phyloP scores from a whole-genome alignment of 768 basidiomycete genomes.

The Strobilomyces echinocephalus region DNA sequence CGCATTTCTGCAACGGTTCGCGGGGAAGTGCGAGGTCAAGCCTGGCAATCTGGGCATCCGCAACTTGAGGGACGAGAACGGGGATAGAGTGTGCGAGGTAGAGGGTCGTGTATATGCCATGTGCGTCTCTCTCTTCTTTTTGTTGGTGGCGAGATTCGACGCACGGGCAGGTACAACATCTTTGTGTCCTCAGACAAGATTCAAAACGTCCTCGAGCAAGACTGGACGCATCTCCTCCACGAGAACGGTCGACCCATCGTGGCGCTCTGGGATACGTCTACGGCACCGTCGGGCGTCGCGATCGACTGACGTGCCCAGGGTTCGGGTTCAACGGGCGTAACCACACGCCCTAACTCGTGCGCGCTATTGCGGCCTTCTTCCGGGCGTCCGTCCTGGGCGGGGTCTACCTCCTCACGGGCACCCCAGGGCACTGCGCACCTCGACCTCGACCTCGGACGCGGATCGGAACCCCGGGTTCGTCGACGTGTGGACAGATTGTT shows the following conservation, averaged over 20 bases:
- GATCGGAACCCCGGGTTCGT: constrained; percentile 63
- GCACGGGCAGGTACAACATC: no score
- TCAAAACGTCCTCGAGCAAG: constrained; percentile 48
- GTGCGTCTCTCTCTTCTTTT: no score
- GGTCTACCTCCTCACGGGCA: constrained; percentile 57
- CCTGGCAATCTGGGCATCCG: constrained; percentile 52
- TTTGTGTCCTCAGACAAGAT: constrained; percentile 33
- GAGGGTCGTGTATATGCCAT: constrained; percentile 73
- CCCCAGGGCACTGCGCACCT: constrained; percentile 45
- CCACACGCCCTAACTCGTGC: constrained; percentile 39
- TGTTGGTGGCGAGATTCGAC: no score
- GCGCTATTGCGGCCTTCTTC: constrained; percentile 52
- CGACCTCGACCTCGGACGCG: constrained; percentile 67
- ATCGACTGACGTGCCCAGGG: constrained; percentile 62
- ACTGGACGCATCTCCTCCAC: constrained; percentile 71
- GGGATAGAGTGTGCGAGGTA: constrained; percentile 63
- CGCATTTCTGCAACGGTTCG: constrained; percentile 71
- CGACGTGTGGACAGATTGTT: constrained; percentile 68
- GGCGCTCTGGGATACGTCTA: constrained; percentile 58
- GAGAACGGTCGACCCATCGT: constrained; percentile 65
- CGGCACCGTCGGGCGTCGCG: neutral
- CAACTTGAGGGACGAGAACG: constrained; percentile 67
- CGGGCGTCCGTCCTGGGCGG: constrained; percentile 64
- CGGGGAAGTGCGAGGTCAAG: constrained; percentile 57
- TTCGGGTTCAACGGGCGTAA: constrained; percentile 35